Evolutionary conservation across 2,329 filamentous ascomycete genomes (phyloP), one percentile per base, ranked within the genome.

Genomic region (Sodiomyces alkalinus): DNA sequence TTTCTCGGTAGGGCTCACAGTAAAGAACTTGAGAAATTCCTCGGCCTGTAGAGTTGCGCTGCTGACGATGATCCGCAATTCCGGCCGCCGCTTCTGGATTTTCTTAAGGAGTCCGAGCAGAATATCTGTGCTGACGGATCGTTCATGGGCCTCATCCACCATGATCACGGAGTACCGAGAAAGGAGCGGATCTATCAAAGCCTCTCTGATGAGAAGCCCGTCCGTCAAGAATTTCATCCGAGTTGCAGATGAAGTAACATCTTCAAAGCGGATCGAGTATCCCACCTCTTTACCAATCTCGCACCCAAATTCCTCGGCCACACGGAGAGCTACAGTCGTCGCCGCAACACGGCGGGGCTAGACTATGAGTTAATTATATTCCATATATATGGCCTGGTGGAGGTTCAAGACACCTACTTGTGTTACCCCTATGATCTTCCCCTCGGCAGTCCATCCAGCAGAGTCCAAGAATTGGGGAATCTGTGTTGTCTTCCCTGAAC

Each of bases 101-200:
- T 96, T 96, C 50, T 92, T 94, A 21, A 98, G 53, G 10, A 96
- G 59, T 0, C 90, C 87, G 4, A 98, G 66, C 6, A 96, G 62
- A 9, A 98, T 71, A 46, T 98, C 90, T 1, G 86, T 92, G 49
- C 82, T 92, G 33, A 96, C 68, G 27, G 85, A 93, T 30, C 90
- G 68, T 53, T 96, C 87, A 47, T 98, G 90, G 6, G 87, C 90
- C 54, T 96, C 87, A 47, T 98, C 90, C 6, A 98, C 80, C 83
- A 98, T 94, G 42, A 98, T 82, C 24, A 93, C 79, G 0, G 85
- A 92, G 49, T 98, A 98, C 8, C 83, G 70, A 13, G 81, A 90
- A 19, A 98, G 56, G 4, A 96, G 56, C 9, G 90, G 90, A 51
- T 98, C 90, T 4, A 94, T 81, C 4, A 98, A 65, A 17, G 87